Conservation (phyloP, 2,329 filamentous ascomycete genomes). For the Colletotrichum limetticola region DNA sequence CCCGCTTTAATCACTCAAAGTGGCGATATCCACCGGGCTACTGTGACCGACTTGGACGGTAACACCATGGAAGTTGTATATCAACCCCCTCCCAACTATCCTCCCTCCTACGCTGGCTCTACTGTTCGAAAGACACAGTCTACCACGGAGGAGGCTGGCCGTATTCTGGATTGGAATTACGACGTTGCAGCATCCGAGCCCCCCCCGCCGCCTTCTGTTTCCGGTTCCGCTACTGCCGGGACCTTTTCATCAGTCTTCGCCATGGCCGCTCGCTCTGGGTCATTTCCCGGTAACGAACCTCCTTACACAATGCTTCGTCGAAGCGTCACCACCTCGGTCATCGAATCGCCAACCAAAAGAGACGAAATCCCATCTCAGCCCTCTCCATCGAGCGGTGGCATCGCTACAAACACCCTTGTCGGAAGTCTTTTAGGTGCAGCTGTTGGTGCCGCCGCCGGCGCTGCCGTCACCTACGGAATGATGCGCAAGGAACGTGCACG, state of each 20-base stretch:
- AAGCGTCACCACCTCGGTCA: slow-evolving; percentile 48
- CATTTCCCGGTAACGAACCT: slow-evolving; percentile 38
- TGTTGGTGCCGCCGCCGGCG: slow-evolving; percentile 76
- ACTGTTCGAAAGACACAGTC: slow-evolving; percentile 49
- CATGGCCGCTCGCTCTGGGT: slow-evolving; percentile 38
- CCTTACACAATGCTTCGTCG: slow-evolving; percentile 43
- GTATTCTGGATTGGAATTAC: slow-evolving; percentile 62
- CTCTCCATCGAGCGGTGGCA: slow-evolving; percentile 40
- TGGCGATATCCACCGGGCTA: slow-evolving; percentile 56
- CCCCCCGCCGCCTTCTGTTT: not conserved
- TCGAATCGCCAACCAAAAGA: slow-evolving; percentile 38
- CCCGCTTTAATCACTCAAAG: slow-evolving; percentile 47
- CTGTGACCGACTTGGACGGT: slow-evolving; percentile 82
- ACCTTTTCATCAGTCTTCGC: slow-evolving; percentile 31
- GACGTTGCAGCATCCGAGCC: slow-evolving; percentile 49
- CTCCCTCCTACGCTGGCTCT: slow-evolving; percentile 47
- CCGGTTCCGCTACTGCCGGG: not conserved
- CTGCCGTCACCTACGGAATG: slow-evolving; percentile 75
- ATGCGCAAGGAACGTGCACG: slow-evolving; percentile 65
- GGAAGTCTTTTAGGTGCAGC: slow-evolving; percentile 83
- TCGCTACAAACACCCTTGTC: slow-evolving; percentile 70
- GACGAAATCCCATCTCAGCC: slow-evolving; percentile 40
- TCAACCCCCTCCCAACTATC: slow-evolving; percentile 48
- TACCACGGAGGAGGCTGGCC: slow-evolving; percentile 51
- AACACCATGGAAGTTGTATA: slow-evolving; percentile 86